phyloP scores from a whole-genome alignment of 2,329 filamentous ascomycete genomes.

The Diaporthe eres region DNA sequence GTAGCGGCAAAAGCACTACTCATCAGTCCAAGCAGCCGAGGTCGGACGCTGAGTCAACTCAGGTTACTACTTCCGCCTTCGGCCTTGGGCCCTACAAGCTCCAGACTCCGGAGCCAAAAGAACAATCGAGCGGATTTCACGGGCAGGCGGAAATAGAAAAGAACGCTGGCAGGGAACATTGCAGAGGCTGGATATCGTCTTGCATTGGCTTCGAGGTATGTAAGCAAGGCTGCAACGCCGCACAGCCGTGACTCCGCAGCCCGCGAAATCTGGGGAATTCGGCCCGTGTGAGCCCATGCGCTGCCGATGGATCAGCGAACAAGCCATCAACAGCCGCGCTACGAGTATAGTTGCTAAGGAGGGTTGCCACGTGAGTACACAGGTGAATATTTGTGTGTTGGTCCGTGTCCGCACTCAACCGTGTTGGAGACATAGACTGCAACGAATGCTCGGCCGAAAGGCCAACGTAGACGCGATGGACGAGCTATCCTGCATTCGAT shows the following conservation, averaged over 20 bases:
- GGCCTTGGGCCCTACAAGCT: not conserved
- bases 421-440: not conserved
- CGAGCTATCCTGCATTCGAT: too few species aligned
- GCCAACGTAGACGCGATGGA: not conserved
- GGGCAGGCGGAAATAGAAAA: not conserved
- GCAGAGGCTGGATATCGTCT: not conserved
- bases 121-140: too few species aligned
- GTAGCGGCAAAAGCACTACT: conserved; percentile 9
- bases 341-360: not conserved
- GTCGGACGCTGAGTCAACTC: conserved; percentile 39
- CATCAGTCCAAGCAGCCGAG: conserved; percentile 36
- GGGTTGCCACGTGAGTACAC: not conserved
- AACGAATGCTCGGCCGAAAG: not conserved
- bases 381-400: not conserved
- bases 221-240: not conserved
- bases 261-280: not conserved
- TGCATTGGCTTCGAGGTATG: not conserved
- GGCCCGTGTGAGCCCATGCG: not conserved
- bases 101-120: not conserved
- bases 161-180: not conserved
- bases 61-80: conserved; percentile 1
- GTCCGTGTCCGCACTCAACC: not conserved
- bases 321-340: not conserved
- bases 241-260: not conserved
- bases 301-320: not conserved